These are phyloP conservation scores for Licmophora abbreviata DNA, from an alignment of 108 stramenopile species.

Conservation along the genomic window DNA sequence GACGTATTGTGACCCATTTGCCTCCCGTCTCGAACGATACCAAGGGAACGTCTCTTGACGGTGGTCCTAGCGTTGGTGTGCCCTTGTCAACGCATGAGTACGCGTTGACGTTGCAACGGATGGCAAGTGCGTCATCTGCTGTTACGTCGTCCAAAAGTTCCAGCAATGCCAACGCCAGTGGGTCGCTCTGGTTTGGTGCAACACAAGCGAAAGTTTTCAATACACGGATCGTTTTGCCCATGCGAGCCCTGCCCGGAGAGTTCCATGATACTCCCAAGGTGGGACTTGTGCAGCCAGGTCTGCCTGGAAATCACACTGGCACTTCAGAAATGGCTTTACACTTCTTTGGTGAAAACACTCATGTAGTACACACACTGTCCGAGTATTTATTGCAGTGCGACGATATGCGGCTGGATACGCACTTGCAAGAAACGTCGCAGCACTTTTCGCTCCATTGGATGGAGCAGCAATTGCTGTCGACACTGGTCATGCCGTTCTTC, in stretches of 20 bases:
- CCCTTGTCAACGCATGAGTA: slow-evolving; percentile 33
- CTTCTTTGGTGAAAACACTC: slow-evolving; percentile 27
- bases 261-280: slow-evolving; percentile 67
- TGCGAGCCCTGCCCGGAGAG: slow-evolving; percentile 43
- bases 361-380: slow-evolving; percentile 29
- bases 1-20: slow-evolving; percentile 13
- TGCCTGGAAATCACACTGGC: too few species aligned
- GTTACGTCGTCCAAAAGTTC: background rate
- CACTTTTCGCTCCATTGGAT: slow-evolving; percentile 28
- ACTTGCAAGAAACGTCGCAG: slow-evolving; percentile 14
- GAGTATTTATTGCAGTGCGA: slow-evolving; percentile 26
- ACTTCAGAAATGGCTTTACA: slow-evolving; percentile 28
- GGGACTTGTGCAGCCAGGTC: slow-evolving; percentile 54
- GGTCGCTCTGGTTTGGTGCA: slow-evolving; percentile 1
- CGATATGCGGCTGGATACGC: slow-evolving; percentile 23
- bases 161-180: background rate
- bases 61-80: slow-evolving; percentile 55
- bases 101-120: slow-evolving; percentile 28
- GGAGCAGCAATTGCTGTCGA: slow-evolving; percentile 21
- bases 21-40: slow-evolving; percentile 60
- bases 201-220: slow-evolving; percentile 4
- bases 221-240: slow-evolving; percentile 30
- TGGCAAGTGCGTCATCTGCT: slow-evolving; percentile 9
- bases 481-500: slow-evolving; percentile 61
- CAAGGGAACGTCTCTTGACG: slow-evolving; percentile 45